Base-by-base conservation (phyloP, 805 yeast species). In the Metschnikowia anglica region DNA sequence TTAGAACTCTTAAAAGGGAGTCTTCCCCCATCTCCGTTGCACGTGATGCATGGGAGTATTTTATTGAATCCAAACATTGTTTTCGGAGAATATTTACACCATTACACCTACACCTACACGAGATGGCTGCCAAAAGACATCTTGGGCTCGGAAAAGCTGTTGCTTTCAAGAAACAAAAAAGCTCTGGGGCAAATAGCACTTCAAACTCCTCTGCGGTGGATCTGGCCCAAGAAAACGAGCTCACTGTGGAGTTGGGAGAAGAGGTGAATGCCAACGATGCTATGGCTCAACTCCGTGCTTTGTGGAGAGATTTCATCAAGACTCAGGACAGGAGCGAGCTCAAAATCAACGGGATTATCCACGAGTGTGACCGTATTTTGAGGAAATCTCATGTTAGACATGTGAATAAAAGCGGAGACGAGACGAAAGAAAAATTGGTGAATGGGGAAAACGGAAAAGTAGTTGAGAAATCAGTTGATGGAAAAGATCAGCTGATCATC, bases 301-400 rank as follows among this genome's bases (percentile, higher is more conserved):
- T 90, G 30, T 88, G 90, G 85, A 64, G 69, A 12, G 80, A 87
- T 3, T 87, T 79, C 63, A 54, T 65, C 31, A 60, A 68, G 4
- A 71, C 84, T 2, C 79, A 76, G 3, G 76, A 77, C 43, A 84
- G 82, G 17, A 78, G 76, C 49, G 86, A 83, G 56, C 64, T 81
- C 47, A 74, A 85, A 26, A 59, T 85, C 44, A 85, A 89, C 55
- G 97, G 97, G 18, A 74, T 90, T 4, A 76, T 91, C n/a, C 96
- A 90, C 55, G 97, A 91, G 60, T 85, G 96, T 66, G 97, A 91
- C 56, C 67, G 95, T 37, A 60, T 88, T 25, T 70, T 89, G 50
- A 72, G 90, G 58, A 72, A 73, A 43, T 50, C 53, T 4, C 38
- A 45, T 33, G 44, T 32, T 12, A 34, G 43, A 36, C 32, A 39